phyloP scores from a whole-genome alignment of 2,329 filamentous ascomycete genomes.

The Pseudogymnoascus sp. region DNA sequence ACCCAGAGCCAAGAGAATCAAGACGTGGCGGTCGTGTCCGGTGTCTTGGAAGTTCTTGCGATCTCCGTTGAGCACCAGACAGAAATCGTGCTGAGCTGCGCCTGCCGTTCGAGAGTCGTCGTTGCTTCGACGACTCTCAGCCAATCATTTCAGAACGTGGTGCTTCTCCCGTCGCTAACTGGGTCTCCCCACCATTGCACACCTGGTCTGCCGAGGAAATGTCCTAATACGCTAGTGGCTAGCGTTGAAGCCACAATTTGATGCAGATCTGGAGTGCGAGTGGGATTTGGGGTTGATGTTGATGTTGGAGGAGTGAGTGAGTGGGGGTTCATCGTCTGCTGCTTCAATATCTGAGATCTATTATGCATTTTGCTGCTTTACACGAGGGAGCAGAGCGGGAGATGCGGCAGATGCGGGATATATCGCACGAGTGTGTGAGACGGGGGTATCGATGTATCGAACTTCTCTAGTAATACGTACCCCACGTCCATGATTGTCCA shows the following conservation, averaged over 20 bases:
- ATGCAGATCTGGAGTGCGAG: background rate
- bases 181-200: background rate
- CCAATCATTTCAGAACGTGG: background rate
- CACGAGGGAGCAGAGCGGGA: background rate
- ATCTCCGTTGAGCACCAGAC: background rate
- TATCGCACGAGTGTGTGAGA: background rate
- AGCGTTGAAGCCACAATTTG: background rate
- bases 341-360: background rate
- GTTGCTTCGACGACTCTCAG: background rate
- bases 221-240: background rate
- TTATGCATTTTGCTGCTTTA: background rate
- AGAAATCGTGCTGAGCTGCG: background rate
- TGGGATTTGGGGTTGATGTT: background rate
- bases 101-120: background rate
- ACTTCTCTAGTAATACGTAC: background rate
- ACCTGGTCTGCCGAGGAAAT: too few relatives aligned
- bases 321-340: background rate
- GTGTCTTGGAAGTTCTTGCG: background rate
- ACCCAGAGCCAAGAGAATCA: background rate
- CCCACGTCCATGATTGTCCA: background rate
- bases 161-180: background rate
- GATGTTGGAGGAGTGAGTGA: too few relatives aligned
- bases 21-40: background rate
- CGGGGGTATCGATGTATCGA: background rate
- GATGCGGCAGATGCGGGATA: background rate